Percentiles rank a stretch among this genome's conserved stretches.
These are phyloP conservation scores for Cryptosporidium muris DNA, from an alignment of 169 alveolate species.

Conservation along the genomic window DNA sequence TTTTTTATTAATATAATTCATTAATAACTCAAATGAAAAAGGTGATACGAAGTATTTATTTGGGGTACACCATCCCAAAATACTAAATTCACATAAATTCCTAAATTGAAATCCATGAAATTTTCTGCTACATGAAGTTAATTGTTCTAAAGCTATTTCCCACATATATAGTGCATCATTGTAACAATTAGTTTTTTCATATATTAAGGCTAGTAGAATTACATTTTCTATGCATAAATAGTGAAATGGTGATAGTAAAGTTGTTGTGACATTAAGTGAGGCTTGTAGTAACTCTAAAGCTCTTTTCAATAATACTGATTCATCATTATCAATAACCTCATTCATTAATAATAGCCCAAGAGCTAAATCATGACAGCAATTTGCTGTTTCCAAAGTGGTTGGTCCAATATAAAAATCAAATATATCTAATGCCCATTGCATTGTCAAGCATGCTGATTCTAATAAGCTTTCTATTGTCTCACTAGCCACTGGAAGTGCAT, in stretches of 20 bases:
- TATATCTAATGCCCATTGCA: slow-evolving; percentile 68
- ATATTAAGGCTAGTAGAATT: slow-evolving; percentile 45
- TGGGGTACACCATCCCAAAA: slow-evolving; percentile 56
- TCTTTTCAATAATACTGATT: slow-evolving; percentile 36
- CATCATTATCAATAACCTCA: slow-evolving; percentile 26
- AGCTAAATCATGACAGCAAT: slow-evolving; percentile 63
- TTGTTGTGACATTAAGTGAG: slow-evolving; percentile 51
- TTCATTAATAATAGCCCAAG: slow-evolving; percentile 22
- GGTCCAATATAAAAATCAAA: slow-evolving; percentile 70
- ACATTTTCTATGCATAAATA: slow-evolving; percentile 41
- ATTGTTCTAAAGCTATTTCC: slow-evolving; percentile 40
- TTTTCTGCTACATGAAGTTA: slow-evolving; percentile 25
- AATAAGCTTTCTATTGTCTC: slow-evolving; percentile 43
- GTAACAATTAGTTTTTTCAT: slow-evolving; percentile 22
- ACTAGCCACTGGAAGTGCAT: slow-evolving; percentile 24
- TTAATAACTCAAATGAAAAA: background rate
- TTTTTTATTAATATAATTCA: background rate
- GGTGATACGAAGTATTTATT: slow-evolving; percentile 46
- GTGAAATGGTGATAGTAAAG: slow-evolving; percentile 20
- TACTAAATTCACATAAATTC: slow-evolving; percentile 47
- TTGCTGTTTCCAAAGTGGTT: slow-evolving; percentile 50
- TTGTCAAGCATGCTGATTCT: slow-evolving; percentile 54
- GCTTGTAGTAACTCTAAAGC: slow-evolving; percentile 52
- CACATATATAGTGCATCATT: slow-evolving; percentile 28
- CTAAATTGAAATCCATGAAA: slow-evolving; percentile 58